These are phyloP conservation scores for Zygosaccharomyces siamensis DNA, from an alignment of 805 yeast species.

Conservation along the genomic window DNA sequence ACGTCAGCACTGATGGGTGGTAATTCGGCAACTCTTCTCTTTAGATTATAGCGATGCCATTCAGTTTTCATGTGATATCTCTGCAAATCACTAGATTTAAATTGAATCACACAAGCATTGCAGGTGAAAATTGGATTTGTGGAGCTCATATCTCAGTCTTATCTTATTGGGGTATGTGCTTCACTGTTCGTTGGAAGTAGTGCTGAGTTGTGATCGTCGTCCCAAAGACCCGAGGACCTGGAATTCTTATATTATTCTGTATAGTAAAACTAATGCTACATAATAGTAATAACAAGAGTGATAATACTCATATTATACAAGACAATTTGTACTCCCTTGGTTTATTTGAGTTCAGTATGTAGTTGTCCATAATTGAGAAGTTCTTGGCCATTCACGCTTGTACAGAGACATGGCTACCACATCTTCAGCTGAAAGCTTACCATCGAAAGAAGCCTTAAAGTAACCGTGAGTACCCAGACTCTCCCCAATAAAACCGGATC, in stretches of 20 bases:
- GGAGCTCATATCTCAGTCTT: slow-evolving; percentile 16
- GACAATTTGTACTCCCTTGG: not conserved
- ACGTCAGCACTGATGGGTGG: slow-evolving; percentile 64
- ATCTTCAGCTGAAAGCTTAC: slow-evolving; percentile 85
- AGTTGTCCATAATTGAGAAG: slow-evolving; percentile 24
- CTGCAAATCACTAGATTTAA: slow-evolving; percentile 78
- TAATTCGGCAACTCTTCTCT: slow-evolving; percentile 82
- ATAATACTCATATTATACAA: not conserved
- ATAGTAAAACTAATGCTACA: not conserved
- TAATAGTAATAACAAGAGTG: not conserved
- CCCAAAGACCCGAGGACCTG: not conserved
- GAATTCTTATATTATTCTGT: not conserved
- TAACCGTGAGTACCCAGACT: slow-evolving; percentile 97
- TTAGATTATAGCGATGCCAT: slow-evolving; percentile 95
- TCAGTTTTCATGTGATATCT: slow-evolving; percentile 94
- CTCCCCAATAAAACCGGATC: slow-evolving; percentile 92
- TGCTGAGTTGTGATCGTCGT: not conserved
- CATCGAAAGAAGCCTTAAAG: slow-evolving; percentile 93
- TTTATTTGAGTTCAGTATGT: too few relatives aligned
- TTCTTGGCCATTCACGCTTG: slow-evolving; percentile 88
- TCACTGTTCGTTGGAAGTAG: not conserved
- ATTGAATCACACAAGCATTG: slow-evolving; percentile 80
- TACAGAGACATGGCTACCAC: slow-evolving; percentile 89
- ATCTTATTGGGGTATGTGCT: not conserved
- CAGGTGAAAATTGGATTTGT: slow-evolving; percentile 53